Conservation (phyloP, 306 rosid species). For the Lotus japonicus region DNA sequence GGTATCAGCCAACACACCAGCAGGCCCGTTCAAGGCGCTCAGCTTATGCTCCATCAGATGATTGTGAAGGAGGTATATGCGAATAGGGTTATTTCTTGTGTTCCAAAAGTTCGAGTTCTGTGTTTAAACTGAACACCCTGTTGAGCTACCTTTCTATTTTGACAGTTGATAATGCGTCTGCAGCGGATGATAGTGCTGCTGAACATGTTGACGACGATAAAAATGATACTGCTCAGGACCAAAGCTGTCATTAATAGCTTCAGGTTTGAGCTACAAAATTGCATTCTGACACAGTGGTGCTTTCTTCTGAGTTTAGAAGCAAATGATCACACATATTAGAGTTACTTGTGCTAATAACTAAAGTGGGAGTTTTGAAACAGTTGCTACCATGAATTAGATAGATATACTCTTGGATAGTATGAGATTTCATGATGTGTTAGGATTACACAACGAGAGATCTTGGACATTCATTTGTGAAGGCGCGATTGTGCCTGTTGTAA, state of each 20-base stretch:
- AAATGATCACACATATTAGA: background rate
- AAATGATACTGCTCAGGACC: slow-evolving; percentile 31
- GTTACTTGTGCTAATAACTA: slow-evolving; percentile 34
- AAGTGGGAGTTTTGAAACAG: slow-evolving; percentile 25
- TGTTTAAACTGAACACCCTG: background rate
- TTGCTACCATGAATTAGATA: slow-evolving; percentile 30
- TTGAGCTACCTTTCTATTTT: slow-evolving; percentile 9
- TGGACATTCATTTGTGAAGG: slow-evolving; percentile 16
- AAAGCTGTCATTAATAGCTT: slow-evolving; percentile 26
- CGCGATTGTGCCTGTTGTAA: slow-evolving; percentile 26
- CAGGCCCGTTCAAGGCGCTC: slow-evolving; percentile 82
- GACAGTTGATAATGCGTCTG: slow-evolving; percentile 26
- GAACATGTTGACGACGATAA: slow-evolving; percentile 28
- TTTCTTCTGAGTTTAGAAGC: slow-evolving; percentile 19
- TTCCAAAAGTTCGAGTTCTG: background rate
- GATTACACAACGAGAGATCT: slow-evolving; percentile 19
- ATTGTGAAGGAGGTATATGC: slow-evolving; percentile 63
- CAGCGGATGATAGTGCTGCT: slow-evolving; percentile 34
- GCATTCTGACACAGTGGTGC: slow-evolving; percentile 12
- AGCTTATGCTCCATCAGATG: slow-evolving; percentile 74
- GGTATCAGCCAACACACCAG: slow-evolving; percentile 87
- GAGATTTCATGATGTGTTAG: slow-evolving; percentile 24
- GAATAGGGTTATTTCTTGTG: background rate
- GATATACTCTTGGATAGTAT: slow-evolving; percentile 1
- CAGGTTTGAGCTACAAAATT: background rate